These are phyloP conservation scores for Dalechampia spathulata DNA, from an alignment of 441 rosid genomes.

Conservation along the genomic window DNA sequence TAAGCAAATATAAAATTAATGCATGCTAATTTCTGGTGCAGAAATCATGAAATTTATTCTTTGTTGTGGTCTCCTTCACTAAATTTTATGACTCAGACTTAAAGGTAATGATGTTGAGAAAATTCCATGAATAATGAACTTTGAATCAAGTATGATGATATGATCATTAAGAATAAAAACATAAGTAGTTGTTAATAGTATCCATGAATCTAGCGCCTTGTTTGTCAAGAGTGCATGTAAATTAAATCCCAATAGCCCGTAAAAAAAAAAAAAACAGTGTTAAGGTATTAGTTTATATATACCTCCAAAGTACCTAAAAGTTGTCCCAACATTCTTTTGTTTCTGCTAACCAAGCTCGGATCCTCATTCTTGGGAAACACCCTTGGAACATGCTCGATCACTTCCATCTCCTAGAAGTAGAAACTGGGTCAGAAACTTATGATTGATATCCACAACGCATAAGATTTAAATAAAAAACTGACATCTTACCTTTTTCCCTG, in stretches of 20 bases:
- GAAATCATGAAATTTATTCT: neutral
- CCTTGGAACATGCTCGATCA: constrained; percentile 69
- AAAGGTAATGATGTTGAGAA: neutral
- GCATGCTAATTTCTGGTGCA: neutral
- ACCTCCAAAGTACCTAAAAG: constrained; percentile 97
- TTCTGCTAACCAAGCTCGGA: constrained; percentile 81
- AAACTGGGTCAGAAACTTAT: constrained; percentile 8
- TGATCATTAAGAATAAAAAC: no score
- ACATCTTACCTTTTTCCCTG: constrained; percentile 36
- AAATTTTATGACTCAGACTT: neutral
- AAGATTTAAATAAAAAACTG: neutral
- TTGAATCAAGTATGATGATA: neutral
- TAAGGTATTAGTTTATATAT: constrained; percentile 11
- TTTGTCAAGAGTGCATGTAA: neutral
- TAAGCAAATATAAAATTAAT: no score
- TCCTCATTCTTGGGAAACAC: constrained; percentile 83
- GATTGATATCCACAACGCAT: neutral
- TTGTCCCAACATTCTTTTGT: constrained; percentile 91
- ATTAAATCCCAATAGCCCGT: neutral
- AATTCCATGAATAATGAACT: neutral
- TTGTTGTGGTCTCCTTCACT: neutral
- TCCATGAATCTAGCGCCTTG: neutral
- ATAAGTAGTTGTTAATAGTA: no score
- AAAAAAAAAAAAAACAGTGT: no score
- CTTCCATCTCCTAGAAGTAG: constrained; percentile 38